phyloP scores from a whole-genome alignment of 2,329 filamentous ascomycete genomes.

The Thielaviopsis cerberus region DNA sequence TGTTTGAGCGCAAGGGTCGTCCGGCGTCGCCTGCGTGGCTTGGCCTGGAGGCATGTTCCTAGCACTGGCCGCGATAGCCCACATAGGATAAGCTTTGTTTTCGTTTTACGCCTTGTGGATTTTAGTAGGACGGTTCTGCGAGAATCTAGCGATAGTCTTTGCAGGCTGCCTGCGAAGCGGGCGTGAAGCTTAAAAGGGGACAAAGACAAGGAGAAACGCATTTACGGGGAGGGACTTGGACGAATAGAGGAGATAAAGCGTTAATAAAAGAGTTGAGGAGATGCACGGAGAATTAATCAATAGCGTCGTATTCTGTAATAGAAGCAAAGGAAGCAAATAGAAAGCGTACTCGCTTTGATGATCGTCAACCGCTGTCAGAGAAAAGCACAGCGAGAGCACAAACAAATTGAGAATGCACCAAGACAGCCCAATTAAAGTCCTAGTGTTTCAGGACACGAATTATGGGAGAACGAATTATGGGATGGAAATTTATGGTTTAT shows the following conservation, averaged over 20 bases:
- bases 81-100: background rate
- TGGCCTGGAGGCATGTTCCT: background rate
- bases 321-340: background rate
- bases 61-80: background rate
- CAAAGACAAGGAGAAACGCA: background rate
- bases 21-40: background rate
- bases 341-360: background rate
- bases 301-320: background rate
- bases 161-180: background rate
- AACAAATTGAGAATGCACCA: background rate
- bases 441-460: background rate
- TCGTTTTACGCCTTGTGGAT: background rate
- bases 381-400: background rate
- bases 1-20: background rate
- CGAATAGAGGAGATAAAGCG: too few species aligned
- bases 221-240: too few species aligned
- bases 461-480: background rate
- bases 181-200: background rate
- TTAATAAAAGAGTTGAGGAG: background rate
- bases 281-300: background rate
- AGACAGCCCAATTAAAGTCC: background rate
- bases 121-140: background rate
- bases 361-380: background rate
- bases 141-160: background rate
- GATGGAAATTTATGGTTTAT: background rate